Base-by-base conservation (phyloP, 2,329 filamentous ascomycete species). In the Monosporascus sp. region DNA sequence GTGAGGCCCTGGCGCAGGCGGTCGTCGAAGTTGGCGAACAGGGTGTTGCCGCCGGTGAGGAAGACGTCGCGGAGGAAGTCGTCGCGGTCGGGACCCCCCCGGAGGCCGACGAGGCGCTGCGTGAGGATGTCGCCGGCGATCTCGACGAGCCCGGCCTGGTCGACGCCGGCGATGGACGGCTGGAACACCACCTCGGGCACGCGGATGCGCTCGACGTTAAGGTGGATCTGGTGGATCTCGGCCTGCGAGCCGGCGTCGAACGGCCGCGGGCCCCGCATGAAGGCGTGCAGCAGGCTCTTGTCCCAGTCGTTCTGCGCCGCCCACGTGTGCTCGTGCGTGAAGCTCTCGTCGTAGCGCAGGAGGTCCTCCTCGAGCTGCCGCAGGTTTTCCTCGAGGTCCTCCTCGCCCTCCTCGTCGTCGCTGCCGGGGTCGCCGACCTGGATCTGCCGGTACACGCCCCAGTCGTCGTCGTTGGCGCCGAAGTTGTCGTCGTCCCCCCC, bases 301-400 rank as follows among this genome's bases (percentile, higher is more conserved):
- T 88, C 95, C 94, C 94, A 99, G 76, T 97, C 94, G 27, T 86
- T 87, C 71, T 97, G 91, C 1, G 93, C 92, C 60, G 93, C 93
- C 52, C 91, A 84, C 0, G 93, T 97, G 69, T 95, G 86, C 59
- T 97, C 87, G 70, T 97, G 93, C 2, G 88, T 92, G 67, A 99
- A 99, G 46, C 86, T 79, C 0, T 90, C 87, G 66, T 99, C 94
- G 70, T 94, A 88, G 64, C 88, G 78, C 31, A 99, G 82, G 20
- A 99, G 80, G 63, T 97, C 90, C 50, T 85, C 79, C 73, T 99
- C 94, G 14, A 97, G 82, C 2, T 75, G 77, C 66, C 89, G 89
- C 46, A 99, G 81, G 53, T 79, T 82, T 5, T 79, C 82, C 53
- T 83, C 81, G 0, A 96, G 80, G 64, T 97, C 93, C 69, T 93